Conservation (phyloP, 169 alveolate genomes). For the Besnoitia besnoiti region DNA sequence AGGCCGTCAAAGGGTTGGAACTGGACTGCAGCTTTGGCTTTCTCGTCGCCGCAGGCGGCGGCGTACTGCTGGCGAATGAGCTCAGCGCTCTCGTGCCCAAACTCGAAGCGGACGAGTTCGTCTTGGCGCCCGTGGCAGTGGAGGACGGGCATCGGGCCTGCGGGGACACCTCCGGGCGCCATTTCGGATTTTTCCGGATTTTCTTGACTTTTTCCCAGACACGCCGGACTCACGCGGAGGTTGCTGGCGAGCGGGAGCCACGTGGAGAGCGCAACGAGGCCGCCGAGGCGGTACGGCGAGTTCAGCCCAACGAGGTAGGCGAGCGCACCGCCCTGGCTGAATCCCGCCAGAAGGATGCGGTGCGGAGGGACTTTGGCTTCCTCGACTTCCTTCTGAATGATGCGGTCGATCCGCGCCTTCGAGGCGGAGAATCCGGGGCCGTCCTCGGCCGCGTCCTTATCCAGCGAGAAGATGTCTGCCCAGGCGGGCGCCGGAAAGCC, state of each 20-base stretch:
- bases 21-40: slow-evolving; percentile 2
- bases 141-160: slow-evolving; percentile 59
- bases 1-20: slow-evolving; percentile 47
- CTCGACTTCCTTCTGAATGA: slow-evolving; percentile 45
- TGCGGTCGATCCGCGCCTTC: slow-evolving; percentile 58
- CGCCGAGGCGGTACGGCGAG: slow-evolving; percentile 58
- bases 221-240: slow-evolving; percentile 17
- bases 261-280: slow-evolving; percentile 57
- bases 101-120: slow-evolving; percentile 47
- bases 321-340: slow-evolving; percentile 71
- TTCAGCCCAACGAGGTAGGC: slow-evolving; percentile 58
- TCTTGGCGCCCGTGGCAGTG: slow-evolving; percentile 68
- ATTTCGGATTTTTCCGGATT: neutral
- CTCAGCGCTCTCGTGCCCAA: slow-evolving; percentile 58
- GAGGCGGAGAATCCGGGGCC: slow-evolving; percentile 55
- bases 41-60: slow-evolving; percentile 30
- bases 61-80: slow-evolving; percentile 32
- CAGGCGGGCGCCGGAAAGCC: slow-evolving; percentile 69
- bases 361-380: slow-evolving; percentile 47
- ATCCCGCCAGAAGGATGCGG: slow-evolving; percentile 67
- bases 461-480: slow-evolving; percentile 61
- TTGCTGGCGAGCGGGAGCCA: slow-evolving; percentile 64
- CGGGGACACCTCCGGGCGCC: neutral
- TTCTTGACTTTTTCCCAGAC: neutral
- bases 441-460: slow-evolving; percentile 51